Evolutionary conservation across 495 filamentous ascomycete species (phyloP).

Genomic region (Arthonia radiata): DNA sequence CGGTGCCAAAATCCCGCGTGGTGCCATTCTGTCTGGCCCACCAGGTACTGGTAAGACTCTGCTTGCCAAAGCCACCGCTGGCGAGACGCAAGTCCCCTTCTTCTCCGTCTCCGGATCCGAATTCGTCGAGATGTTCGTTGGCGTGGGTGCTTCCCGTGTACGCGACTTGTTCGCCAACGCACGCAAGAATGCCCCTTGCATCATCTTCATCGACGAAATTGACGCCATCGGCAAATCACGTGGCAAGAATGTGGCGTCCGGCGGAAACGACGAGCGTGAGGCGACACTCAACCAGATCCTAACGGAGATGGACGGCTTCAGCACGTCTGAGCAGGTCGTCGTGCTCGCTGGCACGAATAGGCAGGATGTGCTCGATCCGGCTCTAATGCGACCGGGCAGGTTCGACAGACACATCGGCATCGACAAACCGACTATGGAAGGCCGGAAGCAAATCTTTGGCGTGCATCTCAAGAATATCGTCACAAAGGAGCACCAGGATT

Average conservation of each 20-base stretch:
- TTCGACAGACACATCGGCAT: conserved; percentile 92
- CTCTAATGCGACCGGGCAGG: conserved; percentile 83
- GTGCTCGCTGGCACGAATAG: conserved; percentile 96
- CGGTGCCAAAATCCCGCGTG: conserved; percentile 90
- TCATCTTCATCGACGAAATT: conserved; percentile 98
- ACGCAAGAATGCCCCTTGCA: conserved; percentile 87
- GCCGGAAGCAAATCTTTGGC: conserved; percentile 82
- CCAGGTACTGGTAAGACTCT: conserved; percentile 96
- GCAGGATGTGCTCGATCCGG: conserved; percentile 81
- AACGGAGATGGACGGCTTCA: conserved; percentile 99
- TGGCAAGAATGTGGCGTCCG: conserved; percentile 46
- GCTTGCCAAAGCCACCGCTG: conserved; percentile 88
- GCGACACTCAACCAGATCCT: conserved; percentile 93
- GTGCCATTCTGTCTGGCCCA: conserved; percentile 85
- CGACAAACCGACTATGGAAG: conserved; percentile 87
- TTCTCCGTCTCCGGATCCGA: conserved; percentile 96
- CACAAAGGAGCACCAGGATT: conserved; percentile 67
- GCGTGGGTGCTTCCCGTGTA: conserved; percentile 86
- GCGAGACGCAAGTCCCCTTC: conserved; percentile 93
- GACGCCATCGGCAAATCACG: conserved; percentile 89
- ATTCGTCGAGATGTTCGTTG: conserved; percentile 98
- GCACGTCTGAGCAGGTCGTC: conserved; percentile 88
- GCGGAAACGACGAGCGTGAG: conserved; percentile 92
- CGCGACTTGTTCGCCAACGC: conserved; percentile 88
- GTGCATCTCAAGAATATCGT: conserved; percentile 86